phyloP scores from a whole-genome alignment of 257 asterid genomes.

The Penstemon barbatus region DNA sequence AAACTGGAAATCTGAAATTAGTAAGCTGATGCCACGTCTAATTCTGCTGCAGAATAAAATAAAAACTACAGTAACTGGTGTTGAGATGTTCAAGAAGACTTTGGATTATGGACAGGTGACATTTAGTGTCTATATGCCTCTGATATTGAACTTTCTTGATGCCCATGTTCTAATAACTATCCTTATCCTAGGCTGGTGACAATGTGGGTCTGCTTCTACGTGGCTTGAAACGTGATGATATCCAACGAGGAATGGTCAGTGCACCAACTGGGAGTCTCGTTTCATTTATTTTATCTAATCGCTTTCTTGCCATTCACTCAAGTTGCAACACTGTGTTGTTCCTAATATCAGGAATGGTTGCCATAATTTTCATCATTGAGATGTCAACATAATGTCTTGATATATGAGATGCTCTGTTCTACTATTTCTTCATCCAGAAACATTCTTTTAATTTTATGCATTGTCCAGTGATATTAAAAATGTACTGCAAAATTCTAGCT shows the following conservation, averaged over 20 bases:
- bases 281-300: not conserved
- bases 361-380: not conserved
- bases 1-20: not conserved
- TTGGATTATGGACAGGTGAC: constrained; percentile 90
- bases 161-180: constrained; percentile 7
- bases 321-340: not conserved
- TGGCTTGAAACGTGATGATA: constrained; percentile 92
- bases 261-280: constrained; percentile 10
- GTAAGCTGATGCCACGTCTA: constrained; percentile 13
- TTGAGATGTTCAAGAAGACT: constrained; percentile 97
- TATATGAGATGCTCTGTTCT: no score
- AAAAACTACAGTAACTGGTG: constrained; percentile 94
- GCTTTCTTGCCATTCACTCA: not conserved
- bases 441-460: no score
- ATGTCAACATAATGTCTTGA: not conserved
- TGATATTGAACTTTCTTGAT: not conserved
- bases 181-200: constrained; percentile 85
- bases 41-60: constrained; percentile 55
- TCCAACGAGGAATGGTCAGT: constrained; percentile 91
- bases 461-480: no score
- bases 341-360: not conserved
- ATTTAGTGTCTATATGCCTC: not conserved
- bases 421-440: no score
- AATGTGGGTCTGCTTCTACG: constrained; percentile 96
- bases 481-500: not conserved